Conservation (phyloP, 2,329 filamentous ascomycete species). For the Epicoccum sorghinum region DNA sequence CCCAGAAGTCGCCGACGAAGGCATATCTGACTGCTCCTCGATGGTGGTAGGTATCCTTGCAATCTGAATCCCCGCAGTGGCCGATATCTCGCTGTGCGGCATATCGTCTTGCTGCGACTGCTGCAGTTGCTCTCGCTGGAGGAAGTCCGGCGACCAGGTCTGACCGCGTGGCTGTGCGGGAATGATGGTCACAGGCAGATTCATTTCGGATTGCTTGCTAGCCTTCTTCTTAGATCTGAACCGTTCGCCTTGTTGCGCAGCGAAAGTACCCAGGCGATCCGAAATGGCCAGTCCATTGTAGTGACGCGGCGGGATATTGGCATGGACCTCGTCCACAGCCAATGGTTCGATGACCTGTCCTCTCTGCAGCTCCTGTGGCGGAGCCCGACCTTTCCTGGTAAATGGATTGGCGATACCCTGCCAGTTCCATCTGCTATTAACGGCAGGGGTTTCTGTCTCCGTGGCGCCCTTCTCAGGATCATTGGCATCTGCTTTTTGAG, state of each 20-base stretch:
- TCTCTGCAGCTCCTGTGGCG: slow-evolving; percentile 65
- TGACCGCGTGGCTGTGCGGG: slow-evolving; percentile 63
- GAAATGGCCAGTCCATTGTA: slow-evolving; percentile 53
- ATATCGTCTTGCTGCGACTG: slow-evolving; percentile 17
- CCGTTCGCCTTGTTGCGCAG: slow-evolving; percentile 56
- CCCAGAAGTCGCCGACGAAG: slow-evolving; percentile 21
- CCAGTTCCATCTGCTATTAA: slow-evolving; percentile 52
- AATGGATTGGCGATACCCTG: slow-evolving; percentile 63
- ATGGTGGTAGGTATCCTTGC: slow-evolving; percentile 25
- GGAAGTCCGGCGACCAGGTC: slow-evolving; percentile 59
- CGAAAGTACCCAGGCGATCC: slow-evolving; percentile 55
- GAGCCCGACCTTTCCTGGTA: slow-evolving; percentile 62
- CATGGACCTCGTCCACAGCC: slow-evolving; percentile 41
- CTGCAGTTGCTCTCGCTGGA: slow-evolving; percentile 21
- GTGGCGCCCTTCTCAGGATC: slow-evolving; percentile 39
- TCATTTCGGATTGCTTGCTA: slow-evolving; percentile 43
- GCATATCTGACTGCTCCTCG: slow-evolving; percentile 20
- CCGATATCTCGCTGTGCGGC: slow-evolving; percentile 14
- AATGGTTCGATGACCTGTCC: slow-evolving; percentile 58
- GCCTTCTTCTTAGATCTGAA: slow-evolving; percentile 49
- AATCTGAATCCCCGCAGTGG: slow-evolving; percentile 22
- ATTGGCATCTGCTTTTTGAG: slow-evolving; percentile 22
- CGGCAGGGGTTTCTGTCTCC: slow-evolving; percentile 15
- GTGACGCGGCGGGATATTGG: slow-evolving; percentile 50
- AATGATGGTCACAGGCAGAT: slow-evolving; percentile 65